Conservation (phyloP, 78 protist species). For the Tieghemostelium lacteum region DNA sequence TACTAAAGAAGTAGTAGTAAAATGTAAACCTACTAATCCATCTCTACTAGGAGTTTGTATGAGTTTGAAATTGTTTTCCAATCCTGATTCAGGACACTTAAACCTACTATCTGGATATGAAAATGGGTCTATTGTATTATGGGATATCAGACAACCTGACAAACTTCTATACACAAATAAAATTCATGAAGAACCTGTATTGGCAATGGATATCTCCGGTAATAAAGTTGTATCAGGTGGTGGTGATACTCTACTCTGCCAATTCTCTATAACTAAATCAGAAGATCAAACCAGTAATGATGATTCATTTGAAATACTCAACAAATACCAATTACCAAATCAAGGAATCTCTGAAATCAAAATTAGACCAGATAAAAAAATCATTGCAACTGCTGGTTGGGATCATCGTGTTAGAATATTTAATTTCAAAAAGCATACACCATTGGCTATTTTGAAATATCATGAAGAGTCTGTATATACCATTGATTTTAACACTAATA, state of each 20-base stretch:
- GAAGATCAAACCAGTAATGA: no score
- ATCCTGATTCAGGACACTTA: background rate
- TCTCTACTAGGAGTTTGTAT: conserved; percentile 5
- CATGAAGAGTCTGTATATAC: conserved; percentile 62
- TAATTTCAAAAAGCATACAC: conserved; percentile 50
- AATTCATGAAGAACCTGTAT: conserved; percentile 44
- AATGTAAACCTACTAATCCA: background rate
- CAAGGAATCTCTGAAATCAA: conserved; percentile 45
- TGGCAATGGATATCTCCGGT: conserved; percentile 23
- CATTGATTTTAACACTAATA: conserved; percentile 37
- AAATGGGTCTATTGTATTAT: conserved; percentile 35
- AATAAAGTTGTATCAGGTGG: conserved; percentile 45
- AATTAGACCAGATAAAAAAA: conserved; percentile 53
- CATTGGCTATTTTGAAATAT: conserved; percentile 60
- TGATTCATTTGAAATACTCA: no score
- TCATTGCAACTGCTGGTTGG: conserved; percentile 72
- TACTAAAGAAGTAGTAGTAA: background rate
- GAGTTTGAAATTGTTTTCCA: conserved; percentile 1
- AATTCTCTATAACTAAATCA: no score
- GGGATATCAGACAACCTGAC: conserved; percentile 53
- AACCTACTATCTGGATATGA: conserved; percentile 48
- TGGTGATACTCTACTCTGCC: conserved; percentile 21
- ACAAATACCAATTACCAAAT: no score
- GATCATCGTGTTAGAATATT: conserved; percentile 55
- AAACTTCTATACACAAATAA: background rate